Conservation (phyloP, 208 protist species). For the Porcisia hertigi region DNA sequence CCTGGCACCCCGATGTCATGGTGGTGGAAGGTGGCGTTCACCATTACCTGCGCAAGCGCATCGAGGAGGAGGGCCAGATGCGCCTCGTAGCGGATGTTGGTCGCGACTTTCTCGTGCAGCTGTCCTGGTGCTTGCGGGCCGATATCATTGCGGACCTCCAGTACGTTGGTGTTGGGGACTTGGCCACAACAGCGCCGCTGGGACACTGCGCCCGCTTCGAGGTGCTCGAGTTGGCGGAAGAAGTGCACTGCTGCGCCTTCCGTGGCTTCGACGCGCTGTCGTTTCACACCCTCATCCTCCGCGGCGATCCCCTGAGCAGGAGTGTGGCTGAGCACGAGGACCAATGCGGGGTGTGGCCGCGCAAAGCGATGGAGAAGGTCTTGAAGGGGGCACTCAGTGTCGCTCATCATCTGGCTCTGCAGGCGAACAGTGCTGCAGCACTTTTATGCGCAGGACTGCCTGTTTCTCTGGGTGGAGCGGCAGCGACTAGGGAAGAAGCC, state of each 20-base stretch:
- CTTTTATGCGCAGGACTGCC: conserved; percentile 1
- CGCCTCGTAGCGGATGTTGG: conserved; percentile 66
- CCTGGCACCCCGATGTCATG: conserved; percentile 67
- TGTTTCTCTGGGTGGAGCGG: background rate
- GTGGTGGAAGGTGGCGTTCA: conserved; percentile 79
- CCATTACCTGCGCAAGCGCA: conserved; percentile 66
- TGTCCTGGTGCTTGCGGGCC: conserved; percentile 54
- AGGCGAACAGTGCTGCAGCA: conserved; percentile 13
- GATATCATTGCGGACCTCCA: conserved; percentile 63
- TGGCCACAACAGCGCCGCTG: conserved; percentile 35
- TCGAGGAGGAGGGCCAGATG: conserved; percentile 43
- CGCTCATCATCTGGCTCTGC: conserved; percentile 30
- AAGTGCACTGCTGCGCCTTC: conserved; percentile 27
- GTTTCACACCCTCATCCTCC: conserved; percentile 34
- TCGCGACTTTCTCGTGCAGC: conserved; percentile 31
- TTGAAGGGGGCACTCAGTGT: conserved; percentile 20
- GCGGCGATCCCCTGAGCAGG: background rate
- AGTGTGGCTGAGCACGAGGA: background rate
- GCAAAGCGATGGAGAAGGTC: conserved; percentile 17
- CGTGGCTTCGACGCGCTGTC: conserved; percentile 16
- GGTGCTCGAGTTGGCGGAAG: conserved; percentile 39
- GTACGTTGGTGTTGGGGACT: conserved; percentile 53
- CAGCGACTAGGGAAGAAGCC: background rate
- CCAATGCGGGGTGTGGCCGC: conserved; percentile 1
- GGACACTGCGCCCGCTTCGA: conserved; percentile 52